Conservation (phyloP, 179 eudicot species). For the Beta corolliflora region DNA sequence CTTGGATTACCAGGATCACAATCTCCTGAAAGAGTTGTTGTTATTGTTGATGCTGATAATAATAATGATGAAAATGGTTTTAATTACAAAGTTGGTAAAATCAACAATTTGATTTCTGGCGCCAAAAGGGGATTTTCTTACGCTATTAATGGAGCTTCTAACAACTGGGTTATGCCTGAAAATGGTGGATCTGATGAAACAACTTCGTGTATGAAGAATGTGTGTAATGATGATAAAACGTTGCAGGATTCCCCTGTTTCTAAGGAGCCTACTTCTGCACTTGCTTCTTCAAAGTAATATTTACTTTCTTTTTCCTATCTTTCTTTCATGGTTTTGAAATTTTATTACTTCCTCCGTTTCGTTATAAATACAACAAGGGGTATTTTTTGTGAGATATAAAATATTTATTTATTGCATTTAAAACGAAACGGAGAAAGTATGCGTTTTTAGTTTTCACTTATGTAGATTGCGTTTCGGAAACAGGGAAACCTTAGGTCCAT, state of each 20-base stretch:
- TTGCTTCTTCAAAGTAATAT: slow-evolving; percentile 35
- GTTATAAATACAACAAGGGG: too few species aligned
- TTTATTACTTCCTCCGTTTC: too few species aligned
- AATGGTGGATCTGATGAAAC: slow-evolving; percentile 27
- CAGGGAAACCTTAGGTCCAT: too few species aligned
- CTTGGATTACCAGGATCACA: slow-evolving; percentile 78
- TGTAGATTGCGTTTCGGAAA: too few species aligned
- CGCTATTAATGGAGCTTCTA: slow-evolving; percentile 31
- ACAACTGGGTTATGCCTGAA: slow-evolving; percentile 30
- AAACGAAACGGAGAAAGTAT: too few species aligned
- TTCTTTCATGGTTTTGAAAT: too few species aligned
- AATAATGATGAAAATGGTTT: slow-evolving; percentile 11
- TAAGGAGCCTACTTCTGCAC: slow-evolving; percentile 20
- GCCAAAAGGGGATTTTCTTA: slow-evolving; percentile 40
- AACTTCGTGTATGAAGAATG: slow-evolving; percentile 3
- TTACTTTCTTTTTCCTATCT: not conserved
- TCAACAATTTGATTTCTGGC: slow-evolving; percentile 26
- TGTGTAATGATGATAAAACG: slow-evolving; percentile 16
- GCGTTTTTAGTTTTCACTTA: too few species aligned
- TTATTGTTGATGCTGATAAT: slow-evolving; percentile 20
- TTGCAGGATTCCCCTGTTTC: slow-evolving; percentile 33
- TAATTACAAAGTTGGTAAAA: slow-evolving; percentile 17
- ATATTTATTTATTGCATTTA: too few species aligned
- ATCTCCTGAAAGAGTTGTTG: slow-evolving; percentile 42
- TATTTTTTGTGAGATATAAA: too few species aligned